Conservation (phyloP, 257 asterid species). For the Solanum tacnaense region DNA sequence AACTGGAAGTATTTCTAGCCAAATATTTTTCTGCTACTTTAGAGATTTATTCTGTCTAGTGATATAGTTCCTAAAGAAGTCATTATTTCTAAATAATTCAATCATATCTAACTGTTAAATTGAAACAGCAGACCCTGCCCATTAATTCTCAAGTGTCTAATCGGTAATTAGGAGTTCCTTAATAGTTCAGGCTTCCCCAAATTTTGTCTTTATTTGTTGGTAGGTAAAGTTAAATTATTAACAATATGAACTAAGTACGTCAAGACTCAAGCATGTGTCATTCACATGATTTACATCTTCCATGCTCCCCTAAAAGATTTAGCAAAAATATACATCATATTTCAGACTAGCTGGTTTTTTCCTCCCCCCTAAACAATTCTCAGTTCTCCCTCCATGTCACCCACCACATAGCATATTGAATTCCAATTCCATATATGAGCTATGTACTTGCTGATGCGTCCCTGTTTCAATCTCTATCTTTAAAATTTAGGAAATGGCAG, state of each 20-base stretch:
- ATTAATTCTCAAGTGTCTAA: background rate
- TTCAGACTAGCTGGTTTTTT: background rate
- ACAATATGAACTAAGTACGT: background rate
- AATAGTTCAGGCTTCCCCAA: background rate
- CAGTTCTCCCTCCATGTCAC: background rate
- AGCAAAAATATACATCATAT: background rate
- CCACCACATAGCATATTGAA: background rate
- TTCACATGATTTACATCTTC: background rate
- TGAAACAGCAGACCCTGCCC: background rate
- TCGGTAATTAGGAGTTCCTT: background rate
- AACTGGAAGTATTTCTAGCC: background rate
- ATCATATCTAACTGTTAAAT: background rate
- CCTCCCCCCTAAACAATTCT: background rate
- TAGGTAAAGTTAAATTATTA: background rate
- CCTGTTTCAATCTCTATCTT: background rate
- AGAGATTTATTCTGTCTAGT: background rate
- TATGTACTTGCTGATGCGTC: background rate
- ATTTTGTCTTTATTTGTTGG: background rate
- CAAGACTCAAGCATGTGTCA: background rate
- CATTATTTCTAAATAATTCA: background rate
- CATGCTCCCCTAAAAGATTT: background rate
- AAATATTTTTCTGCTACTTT: background rate
- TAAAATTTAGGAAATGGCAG: constrained; percentile 87
- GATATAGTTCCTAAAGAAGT: background rate
- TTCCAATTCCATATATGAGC: background rate